Conservation (phyloP, 78 protist genomes). For the Dictyostelium citrinum region DNA sequence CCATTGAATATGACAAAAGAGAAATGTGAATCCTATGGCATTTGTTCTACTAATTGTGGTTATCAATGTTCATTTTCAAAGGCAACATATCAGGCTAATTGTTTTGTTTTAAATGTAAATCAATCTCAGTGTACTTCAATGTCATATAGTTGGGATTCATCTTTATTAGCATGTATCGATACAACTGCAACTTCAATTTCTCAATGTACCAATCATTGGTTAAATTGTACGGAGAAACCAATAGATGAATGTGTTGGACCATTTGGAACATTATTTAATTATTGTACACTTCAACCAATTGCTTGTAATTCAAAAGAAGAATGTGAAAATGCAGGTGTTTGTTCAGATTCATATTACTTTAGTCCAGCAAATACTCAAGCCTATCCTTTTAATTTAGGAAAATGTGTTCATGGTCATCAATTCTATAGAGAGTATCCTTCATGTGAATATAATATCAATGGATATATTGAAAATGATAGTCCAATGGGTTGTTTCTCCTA, state of each 20-base stretch:
- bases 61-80: slow-evolving; percentile 9
- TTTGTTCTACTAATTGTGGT: slow-evolving; percentile 10
- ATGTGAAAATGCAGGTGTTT: slow-evolving; percentile 11
- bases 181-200: background rate
- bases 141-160: background rate
- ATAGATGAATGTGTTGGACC: background rate
- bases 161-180: background rate
- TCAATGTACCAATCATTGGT: background rate
- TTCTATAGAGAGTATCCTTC: background rate
- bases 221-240: background rate
- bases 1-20: background rate
- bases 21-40: background rate
- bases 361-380: background rate
- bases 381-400: background rate
- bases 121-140: background rate
- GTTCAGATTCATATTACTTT: slow-evolving; percentile 8
- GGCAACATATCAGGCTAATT: background rate
- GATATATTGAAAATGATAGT: background rate
- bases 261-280: too few relatives aligned
- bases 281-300: background rate
- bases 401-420: background rate
- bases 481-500: slow-evolving; percentile 5
- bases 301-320: background rate
- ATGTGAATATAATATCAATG: background rate
- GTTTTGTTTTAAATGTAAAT: background rate